Conservation (phyloP, 2,329 filamentous ascomycete species). For the Knufia petricola region DNA sequence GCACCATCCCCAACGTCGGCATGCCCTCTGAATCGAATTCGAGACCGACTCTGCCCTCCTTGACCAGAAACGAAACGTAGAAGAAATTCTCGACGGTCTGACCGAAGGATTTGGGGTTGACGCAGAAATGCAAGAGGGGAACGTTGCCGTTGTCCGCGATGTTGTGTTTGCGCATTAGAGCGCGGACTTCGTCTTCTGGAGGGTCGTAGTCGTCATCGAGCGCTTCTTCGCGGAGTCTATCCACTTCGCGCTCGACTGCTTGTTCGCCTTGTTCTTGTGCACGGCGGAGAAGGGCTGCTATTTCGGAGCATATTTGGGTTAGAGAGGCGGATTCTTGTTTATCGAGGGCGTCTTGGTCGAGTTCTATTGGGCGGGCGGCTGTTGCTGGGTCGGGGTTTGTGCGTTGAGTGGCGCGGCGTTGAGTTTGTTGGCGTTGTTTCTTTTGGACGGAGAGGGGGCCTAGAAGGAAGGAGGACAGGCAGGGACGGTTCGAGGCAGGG, state of each 20-base stretch:
- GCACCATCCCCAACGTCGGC: constrained; percentile 56
- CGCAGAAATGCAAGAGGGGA: constrained; percentile 72
- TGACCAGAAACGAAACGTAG: constrained; percentile 87
- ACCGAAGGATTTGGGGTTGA: constrained; percentile 83
- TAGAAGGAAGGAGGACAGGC: constrained; percentile 72
- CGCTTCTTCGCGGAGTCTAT: constrained; percentile 15
- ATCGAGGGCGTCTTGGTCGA: constrained; percentile 64
- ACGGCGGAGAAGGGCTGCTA: constrained; percentile 50
- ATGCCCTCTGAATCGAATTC: constrained; percentile 61
- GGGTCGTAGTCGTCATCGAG: constrained; percentile 23
- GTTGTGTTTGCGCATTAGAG: constrained; percentile 55
- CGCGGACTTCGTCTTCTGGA: constrained; percentile 31
- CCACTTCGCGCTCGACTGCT: constrained; percentile 35
- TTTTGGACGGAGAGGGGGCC: constrained; percentile 86
- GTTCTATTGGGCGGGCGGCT: constrained; percentile 63
- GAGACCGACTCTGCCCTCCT: constrained; percentile 72
- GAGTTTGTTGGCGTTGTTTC: constrained; percentile 59
- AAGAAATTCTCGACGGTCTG: constrained; percentile 97
- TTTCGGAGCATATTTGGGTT: constrained; percentile 66
- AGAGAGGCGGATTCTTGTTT: constrained; percentile 70
- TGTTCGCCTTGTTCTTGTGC: constrained; percentile 37
- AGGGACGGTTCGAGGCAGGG: constrained; percentile 61
- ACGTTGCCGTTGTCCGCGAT: constrained; percentile 62
- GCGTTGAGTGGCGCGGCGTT: constrained; percentile 58
- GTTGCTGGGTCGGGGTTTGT: constrained; percentile 57